Evolutionary conservation across 169 alveolate species (phyloP).

Genomic region (Cryptosporidium parvum): DNA sequence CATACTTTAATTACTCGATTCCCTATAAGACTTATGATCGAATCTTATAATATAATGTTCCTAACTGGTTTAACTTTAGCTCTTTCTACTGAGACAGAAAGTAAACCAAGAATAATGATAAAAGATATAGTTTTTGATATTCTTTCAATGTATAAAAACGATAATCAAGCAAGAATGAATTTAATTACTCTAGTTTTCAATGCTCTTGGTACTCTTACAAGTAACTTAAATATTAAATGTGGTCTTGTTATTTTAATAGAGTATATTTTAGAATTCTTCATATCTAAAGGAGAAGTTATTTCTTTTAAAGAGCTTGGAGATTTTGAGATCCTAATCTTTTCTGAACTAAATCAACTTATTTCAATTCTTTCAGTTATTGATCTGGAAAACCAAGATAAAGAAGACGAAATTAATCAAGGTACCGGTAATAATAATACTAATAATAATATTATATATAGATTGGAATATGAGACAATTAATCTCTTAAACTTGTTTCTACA

Average conservation of each 20-base stretch:
- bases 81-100: conserved; percentile 55
- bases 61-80: conserved; percentile 39
- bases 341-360: conserved; percentile 4
- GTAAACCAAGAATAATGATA: conserved; percentile 1
- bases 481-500: neutral
- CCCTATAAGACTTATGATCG: conserved; percentile 25
- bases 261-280: conserved; percentile 19
- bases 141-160: conserved; percentile 7
- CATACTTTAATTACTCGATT: conserved; percentile 37
- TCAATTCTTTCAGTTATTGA: neutral
- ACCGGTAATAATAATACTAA: neutral
- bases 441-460: neutral
- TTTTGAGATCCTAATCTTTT: conserved; percentile 4
- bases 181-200: conserved; percentile 13
- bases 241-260: conserved; percentile 13
- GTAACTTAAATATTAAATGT: conserved; percentile 39
- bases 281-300: conserved; percentile 5
- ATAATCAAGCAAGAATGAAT: conserved; percentile 41
- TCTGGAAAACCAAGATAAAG: neutral
- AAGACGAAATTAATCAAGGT: neutral
- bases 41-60: conserved; percentile 55
- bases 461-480: conserved; percentile 52
- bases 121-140: conserved; percentile 20
- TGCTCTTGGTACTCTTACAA: conserved; percentile 20
- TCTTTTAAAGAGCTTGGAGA: conserved; percentile 1